Evolutionary conservation across 2,329 filamentous ascomycete species (phyloP), one percentile per base, ranked within the genome.

Genomic region (Aurifilum marmelostoma): DNA sequence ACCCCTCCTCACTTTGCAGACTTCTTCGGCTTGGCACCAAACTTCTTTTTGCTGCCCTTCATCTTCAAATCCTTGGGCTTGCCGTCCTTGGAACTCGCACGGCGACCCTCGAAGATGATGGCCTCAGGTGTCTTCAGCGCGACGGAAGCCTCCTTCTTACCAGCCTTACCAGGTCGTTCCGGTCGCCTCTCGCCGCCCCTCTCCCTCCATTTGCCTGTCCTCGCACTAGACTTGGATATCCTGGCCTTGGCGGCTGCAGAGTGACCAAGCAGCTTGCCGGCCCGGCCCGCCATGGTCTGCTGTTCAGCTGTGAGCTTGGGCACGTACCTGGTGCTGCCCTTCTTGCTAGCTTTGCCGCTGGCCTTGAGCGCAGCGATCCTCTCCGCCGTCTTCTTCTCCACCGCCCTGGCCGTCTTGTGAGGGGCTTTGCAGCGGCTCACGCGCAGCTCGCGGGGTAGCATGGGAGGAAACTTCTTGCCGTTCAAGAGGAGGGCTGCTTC

Each of bases 381-480:
- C 34, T 70, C 70, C 16, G 81, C 85, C 72, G 86, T 76, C 60
- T 79, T 78, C 72, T 82, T 85, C 69, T 83, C 85, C 73, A 87
- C 78, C 66, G 86, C 86, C 37, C 84, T 79, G 52, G 80, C 78
- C 8, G 87, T 89, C 79, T 88, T 88, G 76, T 86, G 84, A 47
- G 86, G 87, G 68, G 91, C 91, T 80, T 94, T 95, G 76, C 96
- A 96, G 71, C 96, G 90, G 62, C 89, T 91, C 61, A 99, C 94
- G 66, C 96, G 91, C 43, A 99, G 84, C 73, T 90, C 87, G 60
- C 96, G 90, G 12, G 95, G 95, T n/a, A 98, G 88, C 88, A 97
- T 90, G 24, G 95, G 95, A 21, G 95, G 94, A 76, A 94, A 98
- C 75, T 92, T 96, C 84, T 98, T 97, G 71, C 89, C 94, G 77